These are phyloP conservation scores for Schizophyllum amplum DNA, from an alignment of 1,284 basidiomycete genomes.

Conservation along the genomic window DNA sequence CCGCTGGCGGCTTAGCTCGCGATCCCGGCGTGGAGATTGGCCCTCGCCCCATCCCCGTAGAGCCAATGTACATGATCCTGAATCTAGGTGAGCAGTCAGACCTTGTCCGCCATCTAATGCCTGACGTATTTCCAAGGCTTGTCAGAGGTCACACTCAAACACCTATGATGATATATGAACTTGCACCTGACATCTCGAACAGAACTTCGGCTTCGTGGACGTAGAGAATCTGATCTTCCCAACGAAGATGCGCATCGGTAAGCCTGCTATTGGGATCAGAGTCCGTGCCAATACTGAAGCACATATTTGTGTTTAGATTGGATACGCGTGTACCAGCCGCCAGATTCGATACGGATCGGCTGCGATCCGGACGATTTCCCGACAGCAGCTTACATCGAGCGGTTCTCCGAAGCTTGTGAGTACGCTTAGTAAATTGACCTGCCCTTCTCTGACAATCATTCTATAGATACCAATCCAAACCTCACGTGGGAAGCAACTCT, in stretches of 20 bases:
- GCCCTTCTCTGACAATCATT: too few relatives aligned
- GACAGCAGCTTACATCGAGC: constrained; percentile 53
- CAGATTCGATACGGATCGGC: constrained; percentile 51
- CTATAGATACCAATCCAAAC: constrained; percentile 16
- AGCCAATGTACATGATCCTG: constrained; percentile 51
- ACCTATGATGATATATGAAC: too few relatives aligned
- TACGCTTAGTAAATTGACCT: too few relatives aligned
- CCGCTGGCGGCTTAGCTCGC: constrained; percentile 56
- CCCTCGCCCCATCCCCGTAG: constrained; percentile 66
- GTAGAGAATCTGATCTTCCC: constrained; percentile 47
- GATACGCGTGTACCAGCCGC: constrained; percentile 61
- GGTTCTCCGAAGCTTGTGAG: constrained; percentile 22
- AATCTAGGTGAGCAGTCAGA: not conserved
- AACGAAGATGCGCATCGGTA: constrained; percentile 44
- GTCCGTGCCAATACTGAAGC: too few relatives aligned
- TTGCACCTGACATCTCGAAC: constrained; percentile 70
- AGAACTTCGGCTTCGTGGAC: constrained; percentile 53
- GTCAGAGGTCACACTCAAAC: constrained; percentile 8
- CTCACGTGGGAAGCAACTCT: constrained; percentile 10
- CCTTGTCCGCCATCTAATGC: constrained; percentile 29
- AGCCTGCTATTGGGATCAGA: too few relatives aligned
- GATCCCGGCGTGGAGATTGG: constrained; percentile 57
- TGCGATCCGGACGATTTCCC: constrained; percentile 66
- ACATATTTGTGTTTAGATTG: too few relatives aligned
- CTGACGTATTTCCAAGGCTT: not conserved